A percentile compares a stretch with the other conserved stretches of the same genome.
Conservation (phyloP, 345 rosid genomes). For the Pseudoturritis turrita region DNA sequence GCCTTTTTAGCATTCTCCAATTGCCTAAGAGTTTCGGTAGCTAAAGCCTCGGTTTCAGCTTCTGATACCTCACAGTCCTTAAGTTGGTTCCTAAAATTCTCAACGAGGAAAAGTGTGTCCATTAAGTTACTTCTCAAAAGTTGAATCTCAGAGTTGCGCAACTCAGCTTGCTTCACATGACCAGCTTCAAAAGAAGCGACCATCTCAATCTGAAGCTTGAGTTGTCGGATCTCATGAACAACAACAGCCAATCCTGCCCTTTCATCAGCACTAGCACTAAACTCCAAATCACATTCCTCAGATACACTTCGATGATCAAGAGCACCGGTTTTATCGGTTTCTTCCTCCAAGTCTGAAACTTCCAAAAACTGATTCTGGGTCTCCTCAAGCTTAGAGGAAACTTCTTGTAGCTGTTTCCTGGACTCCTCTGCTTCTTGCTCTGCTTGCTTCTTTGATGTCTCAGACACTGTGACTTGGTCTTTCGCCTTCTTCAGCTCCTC, state of each 20-base stretch:
- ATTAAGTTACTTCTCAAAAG: constrained; percentile 61
- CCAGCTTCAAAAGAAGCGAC: constrained; percentile 58
- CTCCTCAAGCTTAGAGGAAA: constrained; percentile 63
- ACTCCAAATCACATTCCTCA: constrained; percentile 52
- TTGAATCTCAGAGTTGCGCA: constrained; percentile 50
- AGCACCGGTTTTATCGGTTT: constrained; percentile 1
- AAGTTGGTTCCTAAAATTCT: constrained; percentile 70
- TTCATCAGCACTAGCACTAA: constrained; percentile 40
- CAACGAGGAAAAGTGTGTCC: constrained; percentile 59
- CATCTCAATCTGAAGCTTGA: constrained; percentile 60
- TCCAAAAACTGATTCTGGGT: constrained; percentile 50
- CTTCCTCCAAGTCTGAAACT: constrained; percentile 52
- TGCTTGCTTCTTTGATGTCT: constrained; percentile 68
- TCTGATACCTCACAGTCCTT: constrained; percentile 73
- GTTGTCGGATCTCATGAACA: constrained; percentile 64
- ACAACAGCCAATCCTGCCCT: constrained; percentile 61
- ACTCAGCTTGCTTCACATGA: constrained; percentile 49
- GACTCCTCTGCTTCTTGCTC: constrained; percentile 76
- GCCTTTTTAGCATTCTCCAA: constrained; percentile 67
- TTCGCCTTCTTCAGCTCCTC: constrained; percentile 84
- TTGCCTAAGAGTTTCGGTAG: constrained; percentile 63
- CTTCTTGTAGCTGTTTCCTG: constrained; percentile 48
- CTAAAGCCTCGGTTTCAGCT: constrained; percentile 68
- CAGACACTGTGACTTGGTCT: constrained; percentile 60
- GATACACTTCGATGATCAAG: constrained; percentile 42